phyloP scores from a whole-genome alignment of 306 rosid genomes.

The Calophaca sinica region DNA sequence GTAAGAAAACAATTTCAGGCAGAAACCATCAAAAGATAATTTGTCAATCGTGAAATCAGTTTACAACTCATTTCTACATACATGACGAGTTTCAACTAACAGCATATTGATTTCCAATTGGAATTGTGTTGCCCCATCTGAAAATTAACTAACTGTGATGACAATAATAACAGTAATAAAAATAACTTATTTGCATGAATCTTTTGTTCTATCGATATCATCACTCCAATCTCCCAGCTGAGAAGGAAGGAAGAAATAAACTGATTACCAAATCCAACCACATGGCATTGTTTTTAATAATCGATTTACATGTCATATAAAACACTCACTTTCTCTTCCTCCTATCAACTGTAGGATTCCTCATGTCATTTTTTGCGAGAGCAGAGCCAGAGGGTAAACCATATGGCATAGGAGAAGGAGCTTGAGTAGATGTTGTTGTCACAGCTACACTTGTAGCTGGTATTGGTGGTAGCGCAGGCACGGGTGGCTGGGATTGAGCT shows the following conservation, averaged over 20 bases:
- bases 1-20: neutral
- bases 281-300: neutral
- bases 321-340: constrained; percentile 81
- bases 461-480: constrained; percentile 61
- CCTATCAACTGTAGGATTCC: constrained; percentile 76
- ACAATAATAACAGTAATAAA: constrained; percentile 8
- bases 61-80: constrained; percentile 1
- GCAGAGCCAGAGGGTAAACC: constrained; percentile 69
- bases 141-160: neutral
- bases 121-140: neutral
- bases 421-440: constrained; percentile 64
- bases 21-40: constrained; percentile 1
- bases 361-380: constrained; percentile 68
- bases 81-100: neutral
- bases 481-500: constrained; percentile 58
- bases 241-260: constrained; percentile 1
- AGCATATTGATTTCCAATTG: constrained; percentile 4
- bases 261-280: neutral
- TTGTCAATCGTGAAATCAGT: neutral
- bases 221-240: constrained; percentile 9
- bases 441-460: constrained; percentile 59
- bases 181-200: neutral
- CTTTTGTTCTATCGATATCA: neutral
- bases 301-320: constrained; percentile 44
- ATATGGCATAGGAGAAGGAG: constrained; percentile 82